Evolutionary conservation across 768 basidiomycete genomes (phyloP).

Genomic region (Leccinum longicurvipes): DNA sequence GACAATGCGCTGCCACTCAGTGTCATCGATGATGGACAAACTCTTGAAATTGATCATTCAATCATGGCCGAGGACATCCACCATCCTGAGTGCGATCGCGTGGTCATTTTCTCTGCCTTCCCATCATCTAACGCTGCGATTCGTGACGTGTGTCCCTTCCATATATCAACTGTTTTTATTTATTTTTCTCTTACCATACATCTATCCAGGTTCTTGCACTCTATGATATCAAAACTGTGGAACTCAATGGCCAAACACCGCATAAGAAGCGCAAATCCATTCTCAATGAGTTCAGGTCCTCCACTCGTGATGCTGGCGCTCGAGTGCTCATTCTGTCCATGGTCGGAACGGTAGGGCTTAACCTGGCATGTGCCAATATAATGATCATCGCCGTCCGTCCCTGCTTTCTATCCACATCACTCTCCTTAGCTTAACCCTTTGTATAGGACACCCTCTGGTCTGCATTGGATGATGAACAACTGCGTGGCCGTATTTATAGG

Average conservation of each 20-base stretch:
- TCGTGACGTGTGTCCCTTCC: neutral
- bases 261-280: neutral
- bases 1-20: neutral
- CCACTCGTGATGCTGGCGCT: neutral
- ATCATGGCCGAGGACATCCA: neutral
- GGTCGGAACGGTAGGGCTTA: constrained; percentile 12
- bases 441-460: constrained; percentile 4
- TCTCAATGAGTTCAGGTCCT: constrained; percentile 4
- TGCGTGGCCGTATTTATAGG: constrained; percentile 12
- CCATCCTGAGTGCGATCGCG: neutral
- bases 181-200: neutral
- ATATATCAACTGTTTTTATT: no score
- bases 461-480: constrained; percentile 16
- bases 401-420: neutral
- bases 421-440: neutral
- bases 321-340: constrained; percentile 14
- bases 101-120: neutral
- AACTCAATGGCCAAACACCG: neutral
- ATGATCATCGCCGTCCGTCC: constrained; percentile 10
- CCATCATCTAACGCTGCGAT: neutral
- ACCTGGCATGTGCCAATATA: constrained; percentile 14
- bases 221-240: neutral
- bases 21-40: neutral
- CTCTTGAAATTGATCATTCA: neutral
- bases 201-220: neutral